phyloP scores from a whole-genome alignment of 1,284 basidiomycete genomes.

The Porphyrellus sp. region DNA sequence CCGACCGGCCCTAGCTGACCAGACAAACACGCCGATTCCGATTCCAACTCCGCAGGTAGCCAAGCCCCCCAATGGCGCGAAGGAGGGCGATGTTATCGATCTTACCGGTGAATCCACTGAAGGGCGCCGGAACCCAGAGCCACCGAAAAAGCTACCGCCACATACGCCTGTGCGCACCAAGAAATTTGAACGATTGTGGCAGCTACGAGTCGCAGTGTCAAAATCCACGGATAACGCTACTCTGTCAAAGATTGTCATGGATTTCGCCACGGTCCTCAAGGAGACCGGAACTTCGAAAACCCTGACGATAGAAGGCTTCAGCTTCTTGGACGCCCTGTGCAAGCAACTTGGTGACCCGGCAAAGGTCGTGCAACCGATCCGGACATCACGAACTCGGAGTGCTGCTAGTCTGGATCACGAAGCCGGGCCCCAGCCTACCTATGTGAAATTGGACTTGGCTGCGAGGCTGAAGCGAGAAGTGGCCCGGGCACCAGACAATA shows the following conservation, averaged over 20 bases:
- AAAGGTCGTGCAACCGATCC: slow-evolving; percentile 51
- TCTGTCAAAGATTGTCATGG: slow-evolving; percentile 50
- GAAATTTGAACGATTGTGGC: slow-evolving; percentile 55
- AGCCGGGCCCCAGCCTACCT: slow-evolving; percentile 40
- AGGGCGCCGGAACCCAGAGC: slow-evolving; percentile 30
- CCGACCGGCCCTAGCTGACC: slow-evolving; percentile 49
- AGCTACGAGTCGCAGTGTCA: slow-evolving; percentile 43
- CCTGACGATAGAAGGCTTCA: slow-evolving; percentile 67
- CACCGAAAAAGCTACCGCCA: slow-evolving; percentile 18
- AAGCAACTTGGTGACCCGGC: slow-evolving; percentile 67
- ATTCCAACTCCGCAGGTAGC: slow-evolving; percentile 32
- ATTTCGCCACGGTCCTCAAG: slow-evolving; percentile 58
- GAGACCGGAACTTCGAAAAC: slow-evolving; percentile 62
- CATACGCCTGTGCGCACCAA: slow-evolving; percentile 36
- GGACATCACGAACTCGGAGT: slow-evolving; percentile 45
- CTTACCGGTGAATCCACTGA: slow-evolving; percentile 48
- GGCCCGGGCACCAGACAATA: slow-evolving; percentile 46
- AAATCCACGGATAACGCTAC: slow-evolving; percentile 52
- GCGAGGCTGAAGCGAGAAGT: slow-evolving; percentile 56
- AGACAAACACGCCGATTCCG: slow-evolving; percentile 41
- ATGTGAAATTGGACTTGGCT: slow-evolving; percentile 56
- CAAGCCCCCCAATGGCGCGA: slow-evolving; percentile 33
- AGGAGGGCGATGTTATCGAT: slow-evolving; percentile 41
- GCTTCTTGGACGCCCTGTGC: slow-evolving; percentile 62
- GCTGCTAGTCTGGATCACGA: slow-evolving; percentile 32